Base-by-base conservation (phyloP, 805 yeast species). In the Yarrowia yakushimensis region DNA sequence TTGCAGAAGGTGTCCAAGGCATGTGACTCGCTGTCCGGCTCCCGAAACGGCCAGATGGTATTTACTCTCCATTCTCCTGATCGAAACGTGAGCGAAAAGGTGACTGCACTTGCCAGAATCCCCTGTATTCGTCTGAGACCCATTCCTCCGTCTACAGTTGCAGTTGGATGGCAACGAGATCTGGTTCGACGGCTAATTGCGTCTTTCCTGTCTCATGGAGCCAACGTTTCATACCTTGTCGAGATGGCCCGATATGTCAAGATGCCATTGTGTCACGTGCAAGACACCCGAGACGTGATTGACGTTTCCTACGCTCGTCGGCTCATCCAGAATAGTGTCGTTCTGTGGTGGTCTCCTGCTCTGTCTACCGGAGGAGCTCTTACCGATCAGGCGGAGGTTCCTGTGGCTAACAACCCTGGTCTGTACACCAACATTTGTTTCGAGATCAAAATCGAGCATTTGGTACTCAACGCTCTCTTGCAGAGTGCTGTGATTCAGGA, bases 331-430 rank as follows among this genome's bases (percentile, higher is more conserved):
- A 82, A 83, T 52, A 83, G 85, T 64, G 82, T 88, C 41, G 86
- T 93, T 6, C 76, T 96, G 30, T 94, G 99, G 98, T 94, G 99
- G 98, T 88, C 96, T 0, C 82, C 85, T 3, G 79, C 79, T 17
- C 88, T 93, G 0, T 97, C 90, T 69, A 86, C 83, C 69, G 97
- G 97, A 30, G 97, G 96, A 0, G 70, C 76, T 43, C 92, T 90
- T 71, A 82, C 80, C 67, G 94, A 88, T 68, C 77, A 76, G 22
- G 84, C 84, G 63, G 84, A 83, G 15, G 85, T 90, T 66, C 92
- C 96, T 13, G 79, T 80, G 1, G 82, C 90, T 64, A 90, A 88
- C 72, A 80, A 81, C 62, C 87, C 97, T 0, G 96, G 91, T 59
- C 78, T 90, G 3, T 92, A 90, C 72, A 83, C 85, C 34, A 85